Evolutionary conservation across 1,284 basidiomycete species (phyloP), one percentile per base, ranked within the genome.

Genomic region (Apiotrichum gamsii): DNA sequence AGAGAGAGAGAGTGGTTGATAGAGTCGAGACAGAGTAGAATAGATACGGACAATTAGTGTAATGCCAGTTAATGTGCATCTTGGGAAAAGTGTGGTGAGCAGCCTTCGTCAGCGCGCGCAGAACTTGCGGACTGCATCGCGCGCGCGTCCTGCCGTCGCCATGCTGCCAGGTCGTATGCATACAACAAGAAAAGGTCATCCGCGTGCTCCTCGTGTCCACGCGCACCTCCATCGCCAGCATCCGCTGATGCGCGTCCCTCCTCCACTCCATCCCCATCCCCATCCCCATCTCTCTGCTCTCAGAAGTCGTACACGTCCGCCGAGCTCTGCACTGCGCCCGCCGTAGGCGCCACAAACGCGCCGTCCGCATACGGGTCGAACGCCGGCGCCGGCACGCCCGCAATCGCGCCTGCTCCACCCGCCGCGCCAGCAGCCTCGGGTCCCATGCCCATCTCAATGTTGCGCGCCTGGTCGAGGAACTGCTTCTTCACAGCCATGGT

Each of bases 401-500:
- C 32, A 2, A 25, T 39, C 13, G 41, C 36, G 25, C 25, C 25
- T 6, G 25, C 11, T 13, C 43, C 47, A 14, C 42, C 39, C 13
- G 55, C 52, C 10, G 36, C 47, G 32, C 42, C 52, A 14, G 55
- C 54, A 29, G 58, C 54, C n/a, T 63, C 69, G 2, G 64, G 64
- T 14, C 62, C 71, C 56, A 71, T 61, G 31, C 72, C 72, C 61
- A 74, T 69, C 57, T 72, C 72, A 40, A 72, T 70, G 37, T 72
- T 66, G 54, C 74, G 72, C 36, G 76, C 74, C 60, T 78, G 76
- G 21, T 74, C 70, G 34, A 65, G 53, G 64, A 77, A 78, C 37
- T 72, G 65, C 39, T 65, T 60, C 62, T 76, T 74, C 45, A 79
- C 56, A 15, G 60, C 58, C 34, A 69, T 76, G 49, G 94, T 77